These are phyloP conservation scores for Ailanthus altissimus DNA, from an alignment of 345 rosid genomes.

Conservation along the genomic window DNA sequence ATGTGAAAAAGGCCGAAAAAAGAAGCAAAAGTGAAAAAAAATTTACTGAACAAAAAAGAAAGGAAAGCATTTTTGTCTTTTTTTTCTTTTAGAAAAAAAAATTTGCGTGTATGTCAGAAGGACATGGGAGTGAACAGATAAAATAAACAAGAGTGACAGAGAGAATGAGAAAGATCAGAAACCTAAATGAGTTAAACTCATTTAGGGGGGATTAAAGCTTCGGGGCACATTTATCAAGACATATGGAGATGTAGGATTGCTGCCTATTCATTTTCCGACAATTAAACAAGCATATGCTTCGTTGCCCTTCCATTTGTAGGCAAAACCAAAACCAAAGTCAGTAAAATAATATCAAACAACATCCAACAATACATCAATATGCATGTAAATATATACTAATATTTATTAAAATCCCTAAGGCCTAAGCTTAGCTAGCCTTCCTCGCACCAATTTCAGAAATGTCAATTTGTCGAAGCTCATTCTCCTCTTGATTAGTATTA, in stretches of 20 bases:
- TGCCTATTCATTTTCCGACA: conserved; percentile 67
- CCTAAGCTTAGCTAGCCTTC: neutral
- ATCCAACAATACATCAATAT: too few relatives aligned
- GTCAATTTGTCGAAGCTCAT: conserved; percentile 1
- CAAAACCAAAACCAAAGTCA: conserved; percentile 23
- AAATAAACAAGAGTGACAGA: neutral
- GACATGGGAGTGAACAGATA: neutral
- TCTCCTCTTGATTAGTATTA: neutral
- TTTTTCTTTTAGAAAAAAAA: too few relatives aligned
- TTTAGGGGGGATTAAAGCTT: neutral
- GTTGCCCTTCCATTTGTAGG: conserved; percentile 53
- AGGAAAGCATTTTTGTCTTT: neutral
- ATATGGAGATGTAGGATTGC: conserved; percentile 32
- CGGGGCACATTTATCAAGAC: conserved; percentile 41
- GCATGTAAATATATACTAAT: neutral
- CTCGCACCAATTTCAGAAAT: neutral
- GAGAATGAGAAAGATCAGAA: neutral
- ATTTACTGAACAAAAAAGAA: neutral
- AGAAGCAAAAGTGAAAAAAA: neutral
- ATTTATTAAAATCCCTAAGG: neutral
- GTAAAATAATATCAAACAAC: neutral
- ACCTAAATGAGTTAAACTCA: neutral
- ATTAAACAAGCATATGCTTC: conserved; percentile 39
- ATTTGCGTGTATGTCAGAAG: neutral
- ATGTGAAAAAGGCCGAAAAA: neutral